These are phyloP conservation scores for Symbiodinium pilosum DNA, from an alignment of 73 alveolate species.

Conservation along the genomic window DNA sequence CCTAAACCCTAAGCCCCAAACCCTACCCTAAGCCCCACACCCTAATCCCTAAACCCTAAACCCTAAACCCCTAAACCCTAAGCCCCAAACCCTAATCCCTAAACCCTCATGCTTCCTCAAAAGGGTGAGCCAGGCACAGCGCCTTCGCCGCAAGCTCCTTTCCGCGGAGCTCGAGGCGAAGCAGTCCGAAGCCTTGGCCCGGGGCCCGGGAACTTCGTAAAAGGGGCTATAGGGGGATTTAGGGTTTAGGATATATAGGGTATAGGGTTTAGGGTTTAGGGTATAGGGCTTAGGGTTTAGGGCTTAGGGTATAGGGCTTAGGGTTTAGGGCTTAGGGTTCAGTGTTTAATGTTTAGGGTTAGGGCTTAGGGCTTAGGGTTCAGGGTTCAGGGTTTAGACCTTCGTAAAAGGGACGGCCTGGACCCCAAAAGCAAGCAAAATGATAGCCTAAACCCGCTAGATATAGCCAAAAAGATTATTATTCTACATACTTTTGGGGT, in stretches of 20 bases:
- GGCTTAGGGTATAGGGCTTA: not conserved
- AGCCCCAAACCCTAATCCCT: not conserved
- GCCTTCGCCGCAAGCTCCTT: not conserved
- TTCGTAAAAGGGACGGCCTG: too few species aligned
- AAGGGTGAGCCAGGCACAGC: not conserved
- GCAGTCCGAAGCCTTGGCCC: not conserved
- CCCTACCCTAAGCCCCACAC: not conserved
- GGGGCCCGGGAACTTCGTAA: too few species aligned
- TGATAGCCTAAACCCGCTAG: too few species aligned
- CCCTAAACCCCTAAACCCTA: not conserved
- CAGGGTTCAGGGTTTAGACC: not conserved
- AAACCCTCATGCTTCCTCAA: not conserved
- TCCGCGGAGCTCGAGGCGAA: not conserved
- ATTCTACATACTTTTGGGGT: too few species aligned
- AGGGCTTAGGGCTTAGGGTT: not conserved
- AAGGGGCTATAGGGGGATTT: too few species aligned
- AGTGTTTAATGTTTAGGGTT: not conserved
- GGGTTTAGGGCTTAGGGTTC: not conserved
- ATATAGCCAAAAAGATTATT: too few species aligned
- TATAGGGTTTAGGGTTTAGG: too few species aligned
- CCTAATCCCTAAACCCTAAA: not conserved
- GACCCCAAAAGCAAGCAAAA: too few species aligned
- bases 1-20: not conserved
- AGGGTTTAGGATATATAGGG: too few species aligned
- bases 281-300: too few species aligned